phyloP scores from a whole-genome alignment of 2,329 filamentous ascomycete genomes.

The Trichothecium roseum region DNA sequence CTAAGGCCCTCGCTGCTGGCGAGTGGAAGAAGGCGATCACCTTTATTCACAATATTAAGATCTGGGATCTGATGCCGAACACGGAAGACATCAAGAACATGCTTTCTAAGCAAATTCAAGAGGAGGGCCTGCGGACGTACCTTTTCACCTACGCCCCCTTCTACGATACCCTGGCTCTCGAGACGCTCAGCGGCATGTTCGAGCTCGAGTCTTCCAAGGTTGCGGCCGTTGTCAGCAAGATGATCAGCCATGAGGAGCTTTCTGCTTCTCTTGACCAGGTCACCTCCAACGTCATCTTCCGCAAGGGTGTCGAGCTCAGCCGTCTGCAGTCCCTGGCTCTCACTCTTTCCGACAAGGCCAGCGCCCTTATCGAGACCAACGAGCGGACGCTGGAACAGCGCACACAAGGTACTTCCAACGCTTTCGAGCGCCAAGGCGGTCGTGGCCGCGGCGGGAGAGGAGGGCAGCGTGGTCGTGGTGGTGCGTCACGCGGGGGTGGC shows the following conservation, averaged over 20 bases:
- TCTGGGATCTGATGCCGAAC: conserved; percentile 96
- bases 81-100: conserved; percentile 90
- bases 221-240: conserved; percentile 90
- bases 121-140: conserved; percentile 95
- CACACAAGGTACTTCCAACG: conserved; percentile 90
- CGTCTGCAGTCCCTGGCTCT: conserved; percentile 91
- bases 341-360: conserved; percentile 91
- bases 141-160: conserved; percentile 99
- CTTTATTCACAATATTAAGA: conserved; percentile 97
- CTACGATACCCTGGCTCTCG: conserved; percentile 90
- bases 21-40: conserved; percentile 97
- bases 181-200: conserved; percentile 86
- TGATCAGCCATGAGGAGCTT: conserved; percentile 99
- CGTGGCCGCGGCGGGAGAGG: conserved; percentile 60
- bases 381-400: conserved; percentile 95
- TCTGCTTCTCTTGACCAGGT: conserved; percentile 95
- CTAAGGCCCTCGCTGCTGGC: conserved; percentile 88
- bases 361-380: conserved; percentile 90
- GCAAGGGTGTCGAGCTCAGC: conserved; percentile 96
- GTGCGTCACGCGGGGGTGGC: conserved; percentile 37
- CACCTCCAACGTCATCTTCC: conserved; percentile 95
- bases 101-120: conserved; percentile 96
- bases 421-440: conserved; percentile 86
- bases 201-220: conserved; percentile 88
- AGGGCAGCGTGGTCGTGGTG: conserved; percentile 53